Conservation (phyloP, 495 filamentous ascomycete species). For the Aspergillus baeticus region DNA sequence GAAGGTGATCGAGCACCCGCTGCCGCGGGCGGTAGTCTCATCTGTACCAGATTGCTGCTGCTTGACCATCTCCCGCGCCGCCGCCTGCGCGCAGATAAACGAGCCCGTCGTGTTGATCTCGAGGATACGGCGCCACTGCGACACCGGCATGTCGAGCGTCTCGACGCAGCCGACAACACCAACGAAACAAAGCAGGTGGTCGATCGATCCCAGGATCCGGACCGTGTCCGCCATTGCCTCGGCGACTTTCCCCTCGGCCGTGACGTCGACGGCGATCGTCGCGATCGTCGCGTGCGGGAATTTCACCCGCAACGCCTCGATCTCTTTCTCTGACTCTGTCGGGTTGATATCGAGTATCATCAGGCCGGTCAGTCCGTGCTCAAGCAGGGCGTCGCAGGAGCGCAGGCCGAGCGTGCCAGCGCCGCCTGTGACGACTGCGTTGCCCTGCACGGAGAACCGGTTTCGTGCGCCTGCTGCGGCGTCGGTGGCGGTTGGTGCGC, state of each 20-base stretch:
- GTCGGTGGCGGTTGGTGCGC: not conserved
- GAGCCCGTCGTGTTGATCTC: conserved; percentile 67
- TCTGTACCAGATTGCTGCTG: no score
- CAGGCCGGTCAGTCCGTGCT: conserved; percentile 63
- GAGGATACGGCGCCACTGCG: conserved; percentile 56
- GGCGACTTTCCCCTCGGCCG: conserved; percentile 46
- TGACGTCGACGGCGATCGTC: conserved; percentile 54
- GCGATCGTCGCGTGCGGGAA: conserved; percentile 54
- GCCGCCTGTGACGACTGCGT: conserved; percentile 58
- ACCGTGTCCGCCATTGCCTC: conserved; percentile 36
- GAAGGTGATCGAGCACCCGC: conserved; percentile 60
- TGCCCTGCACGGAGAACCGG: not conserved
- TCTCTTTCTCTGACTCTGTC: conserved; percentile 18
- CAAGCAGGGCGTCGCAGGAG: conserved; percentile 61
- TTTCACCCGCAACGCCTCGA: conserved; percentile 41
- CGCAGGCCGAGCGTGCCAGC: conserved; percentile 62
- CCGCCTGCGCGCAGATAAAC: conserved; percentile 64
- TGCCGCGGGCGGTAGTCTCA: no score
- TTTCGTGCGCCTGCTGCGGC: not conserved
- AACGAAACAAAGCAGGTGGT: conserved; percentile 63
- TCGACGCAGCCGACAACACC: conserved; percentile 61
- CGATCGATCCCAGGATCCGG: conserved; percentile 47
- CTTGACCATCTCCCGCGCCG: conserved; percentile 44
- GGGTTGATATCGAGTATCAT: conserved; percentile 54
- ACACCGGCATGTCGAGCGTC: conserved; percentile 51